Conservation (phyloP, 192 early-diverging fungal genomes). For the Backusella circina region DNA sequence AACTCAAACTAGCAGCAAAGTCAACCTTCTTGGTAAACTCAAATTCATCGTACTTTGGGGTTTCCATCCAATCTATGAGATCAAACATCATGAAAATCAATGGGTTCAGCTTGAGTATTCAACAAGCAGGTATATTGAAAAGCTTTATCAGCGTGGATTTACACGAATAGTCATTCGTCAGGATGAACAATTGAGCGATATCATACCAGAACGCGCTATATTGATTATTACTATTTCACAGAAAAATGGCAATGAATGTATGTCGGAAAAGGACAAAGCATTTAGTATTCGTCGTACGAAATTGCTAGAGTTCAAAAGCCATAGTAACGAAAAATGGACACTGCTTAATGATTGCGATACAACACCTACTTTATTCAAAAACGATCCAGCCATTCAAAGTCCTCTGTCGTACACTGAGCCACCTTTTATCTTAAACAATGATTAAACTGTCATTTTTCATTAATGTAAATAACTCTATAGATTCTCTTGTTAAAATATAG, state of each 20-base stretch:
- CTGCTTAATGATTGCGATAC: not conserved
- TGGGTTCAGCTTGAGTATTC: not conserved
- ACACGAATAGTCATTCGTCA: not conserved
- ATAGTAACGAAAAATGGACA: not conserved
- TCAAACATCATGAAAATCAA: conserved; percentile 4
- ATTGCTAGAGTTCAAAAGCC: not conserved
- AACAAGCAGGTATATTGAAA: conserved; percentile 1
- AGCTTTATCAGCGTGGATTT: not conserved
- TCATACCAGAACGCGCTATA: not conserved
- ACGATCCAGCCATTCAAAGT: not conserved
- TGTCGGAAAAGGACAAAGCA: not conserved
- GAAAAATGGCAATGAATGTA: not conserved
- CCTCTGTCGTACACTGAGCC: not conserved
- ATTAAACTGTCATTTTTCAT: not conserved
- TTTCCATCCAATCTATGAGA: not conserved
- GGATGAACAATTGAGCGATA: not conserved
- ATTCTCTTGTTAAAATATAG: not conserved
- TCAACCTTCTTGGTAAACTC: not conserved
- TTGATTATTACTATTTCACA: not conserved
- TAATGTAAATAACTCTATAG: not conserved
- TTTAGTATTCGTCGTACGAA: not conserved
- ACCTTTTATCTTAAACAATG: not conserved
- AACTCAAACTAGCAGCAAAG: not conserved
- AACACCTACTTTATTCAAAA: not conserved
- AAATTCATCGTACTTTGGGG: not conserved